Base-by-base conservation (phyloP, 306 rosid species). In the Mimosa pudica region DNA sequence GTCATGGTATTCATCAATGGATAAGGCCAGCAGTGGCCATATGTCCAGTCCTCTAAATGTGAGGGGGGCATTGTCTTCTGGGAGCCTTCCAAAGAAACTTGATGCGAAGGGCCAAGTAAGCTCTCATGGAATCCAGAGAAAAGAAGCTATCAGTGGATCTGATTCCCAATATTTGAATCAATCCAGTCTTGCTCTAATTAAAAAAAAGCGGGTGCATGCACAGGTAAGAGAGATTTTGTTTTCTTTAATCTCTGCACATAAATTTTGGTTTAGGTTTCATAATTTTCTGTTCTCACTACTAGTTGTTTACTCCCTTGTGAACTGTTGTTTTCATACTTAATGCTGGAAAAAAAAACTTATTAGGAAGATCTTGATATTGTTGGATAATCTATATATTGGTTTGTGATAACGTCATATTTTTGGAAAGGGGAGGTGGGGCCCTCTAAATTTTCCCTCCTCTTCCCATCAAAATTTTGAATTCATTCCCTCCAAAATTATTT, bases 141-240 rank as follows among this genome's bases (percentile, higher is more conserved):
- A 86, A 80, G 99, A 95, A 83, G 83, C 89, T 72, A 49, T 86
- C 18, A 82, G 85, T 85, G 98, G 92, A 82, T 83, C 96, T 62
- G 96, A 93, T 73, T 83, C 96, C 52, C 93, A 88, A 78, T 68
- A 61, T 74, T 74, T 82, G 52, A 91, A 88, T 86, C 98, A 88
- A 74, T 84, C 97, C 8, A 83, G 98, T 76, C 87, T 80, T 75
- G 90, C 92, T 77, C 82, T 89, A 57, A 92, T 89, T 63, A 91
- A 97, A 76, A 95, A 93, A 81, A 93, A 91, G 73, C 87, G 96
- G 58, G 94, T 95, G 77, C 98, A 93, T 87, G 87, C 94, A 47
- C 97, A 90, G 97, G 99, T 95, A 11, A 36, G 58, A 64, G 61
- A 54, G 18, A 51, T 85, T 82, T 63, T 75, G 63, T 72, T 64